Evolutionary conservation across 2,329 filamentous ascomycete species (phyloP), one percentile per base, ranked within the genome.

Genomic region (Myotisia sp.): DNA sequence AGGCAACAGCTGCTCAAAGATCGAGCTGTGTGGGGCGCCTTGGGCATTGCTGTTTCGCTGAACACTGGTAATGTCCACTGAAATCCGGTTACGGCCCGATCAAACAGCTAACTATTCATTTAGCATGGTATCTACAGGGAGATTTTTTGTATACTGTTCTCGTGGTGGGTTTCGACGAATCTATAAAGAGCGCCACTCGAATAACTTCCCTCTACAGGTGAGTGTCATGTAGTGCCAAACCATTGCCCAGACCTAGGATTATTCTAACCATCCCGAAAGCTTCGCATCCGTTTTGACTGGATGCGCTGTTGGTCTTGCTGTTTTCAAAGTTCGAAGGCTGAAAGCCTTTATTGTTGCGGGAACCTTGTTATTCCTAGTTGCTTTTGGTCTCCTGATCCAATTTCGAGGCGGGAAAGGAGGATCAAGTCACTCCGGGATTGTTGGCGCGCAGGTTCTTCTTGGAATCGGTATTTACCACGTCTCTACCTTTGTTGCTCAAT

Each of bases 131-230:
- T 40, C 62, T 76, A 52, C 74, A 79, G 51, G 70, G 67, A 14
- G 69, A 76, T 47, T 78, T 69, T 50, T 62, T 79, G 2, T 78
- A 68, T 54, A 74, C 74, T 0, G 67, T 78, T 1, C 64, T 79
- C 1, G 50, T 67, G 7, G 69, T 79, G 12, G 66, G 64, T 22
- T 79, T 78, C 44, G 62, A 74, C 49, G 72, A 76, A 41, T 67
- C 62, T 33, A 50, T 70, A 42, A 59, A 56, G 32, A 59, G 59
- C 6, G 74, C 75, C 2, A 76, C 71, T 0, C 67, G 74, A 10
- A 67, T 79, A 39, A 58, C 61, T 1, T 71, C 68, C 0, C 60
- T 79, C 1, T 79, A 77, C 62, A 66, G 39, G 39, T 41, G 24
- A 36, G 14, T 13, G 4, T n/a, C 12, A 24, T 24, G 12, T 24